A percentile compares a stretch with the other conserved stretches of the same genome.
Evolutionary conservation across 2,329 filamentous ascomycete species (phyloP).

Genomic region (Pyricularia sp.): DNA sequence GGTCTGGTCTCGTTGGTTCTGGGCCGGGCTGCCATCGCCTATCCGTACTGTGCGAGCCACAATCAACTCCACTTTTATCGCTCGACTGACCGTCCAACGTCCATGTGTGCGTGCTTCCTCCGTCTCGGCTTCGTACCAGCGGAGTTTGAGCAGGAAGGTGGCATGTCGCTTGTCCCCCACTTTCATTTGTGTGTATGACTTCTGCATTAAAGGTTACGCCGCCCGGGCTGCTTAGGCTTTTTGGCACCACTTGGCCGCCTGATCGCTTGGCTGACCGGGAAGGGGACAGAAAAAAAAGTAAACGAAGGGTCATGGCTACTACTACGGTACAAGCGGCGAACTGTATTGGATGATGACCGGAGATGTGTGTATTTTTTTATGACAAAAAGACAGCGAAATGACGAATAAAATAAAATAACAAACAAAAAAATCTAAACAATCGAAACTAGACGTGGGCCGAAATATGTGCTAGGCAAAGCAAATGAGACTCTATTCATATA

Average conservation of each 20-base stretch:
- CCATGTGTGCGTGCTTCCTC: neutral
- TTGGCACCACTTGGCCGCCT: neutral
- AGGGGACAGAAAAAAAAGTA: neutral
- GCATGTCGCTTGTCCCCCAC: conserved; percentile 1
- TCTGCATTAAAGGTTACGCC: neutral
- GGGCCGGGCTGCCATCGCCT: conserved; percentile 2
- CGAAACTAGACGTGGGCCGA: neutral
- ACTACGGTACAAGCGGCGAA: neutral
- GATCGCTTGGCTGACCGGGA: neutral
- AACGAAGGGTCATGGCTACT: neutral
- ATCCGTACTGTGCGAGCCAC: neutral
- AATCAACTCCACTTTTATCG: neutral
- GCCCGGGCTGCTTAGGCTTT: neutral
- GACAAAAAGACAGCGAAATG: neutral
- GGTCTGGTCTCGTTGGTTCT: neutral
- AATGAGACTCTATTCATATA: neutral
- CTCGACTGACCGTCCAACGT: neutral
- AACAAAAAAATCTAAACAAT: neutral
- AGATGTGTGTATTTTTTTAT: neutral
- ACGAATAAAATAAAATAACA: neutral
- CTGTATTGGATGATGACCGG: neutral
- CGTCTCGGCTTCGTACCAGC: neutral
- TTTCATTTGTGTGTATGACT: neutral
- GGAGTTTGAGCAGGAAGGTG: neutral
- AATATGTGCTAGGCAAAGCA: neutral